Percentiles rank a stretch among this genome's conserved stretches.
These are phyloP conservation scores for Boletus sp. DNA, from an alignment of 1,284 basidiomycete genomes.

Conservation along the genomic window DNA sequence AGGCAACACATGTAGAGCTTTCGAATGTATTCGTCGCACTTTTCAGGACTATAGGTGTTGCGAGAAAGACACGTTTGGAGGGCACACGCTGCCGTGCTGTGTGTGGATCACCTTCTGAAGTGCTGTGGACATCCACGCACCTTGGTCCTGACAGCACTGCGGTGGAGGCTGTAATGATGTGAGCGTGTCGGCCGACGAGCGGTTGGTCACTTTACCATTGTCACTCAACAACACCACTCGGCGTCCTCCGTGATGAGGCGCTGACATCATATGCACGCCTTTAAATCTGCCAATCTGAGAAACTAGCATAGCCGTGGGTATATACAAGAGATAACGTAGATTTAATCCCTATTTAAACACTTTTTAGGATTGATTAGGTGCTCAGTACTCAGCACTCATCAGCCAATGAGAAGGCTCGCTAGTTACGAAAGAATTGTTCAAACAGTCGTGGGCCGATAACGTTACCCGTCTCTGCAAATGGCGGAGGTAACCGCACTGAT, in stretches of 20 bases:
- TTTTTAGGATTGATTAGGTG: no score
- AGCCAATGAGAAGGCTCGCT: no score
- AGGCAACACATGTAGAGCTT: conserved; percentile 33
- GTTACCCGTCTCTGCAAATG: no score
- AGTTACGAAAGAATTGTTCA: no score
- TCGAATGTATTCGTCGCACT: conserved; percentile 52
- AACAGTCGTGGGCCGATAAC: no score
- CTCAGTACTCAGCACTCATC: no score
- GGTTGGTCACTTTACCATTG: not conserved
- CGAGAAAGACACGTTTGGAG: conserved; percentile 62
- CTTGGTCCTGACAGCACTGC: conserved; percentile 34
- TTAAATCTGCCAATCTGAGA: no score
- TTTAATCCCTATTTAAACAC: no score
- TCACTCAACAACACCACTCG: not conserved
- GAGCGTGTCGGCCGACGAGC: not conserved
- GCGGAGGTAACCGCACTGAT: no score
- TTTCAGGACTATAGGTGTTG: conserved; percentile 63
- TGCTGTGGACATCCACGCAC: conserved; percentile 13
- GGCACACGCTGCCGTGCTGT: conserved; percentile 48
- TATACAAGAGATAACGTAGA: no score
- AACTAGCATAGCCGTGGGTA: no score
- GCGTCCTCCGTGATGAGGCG: not conserved
- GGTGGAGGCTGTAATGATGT: not conserved
- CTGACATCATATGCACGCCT: not conserved
- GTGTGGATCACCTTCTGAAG: not conserved